Evolutionary conservation across 1,139 yeast species (phyloP).

Genomic region (Lodderomyces oxycetoniae): DNA sequence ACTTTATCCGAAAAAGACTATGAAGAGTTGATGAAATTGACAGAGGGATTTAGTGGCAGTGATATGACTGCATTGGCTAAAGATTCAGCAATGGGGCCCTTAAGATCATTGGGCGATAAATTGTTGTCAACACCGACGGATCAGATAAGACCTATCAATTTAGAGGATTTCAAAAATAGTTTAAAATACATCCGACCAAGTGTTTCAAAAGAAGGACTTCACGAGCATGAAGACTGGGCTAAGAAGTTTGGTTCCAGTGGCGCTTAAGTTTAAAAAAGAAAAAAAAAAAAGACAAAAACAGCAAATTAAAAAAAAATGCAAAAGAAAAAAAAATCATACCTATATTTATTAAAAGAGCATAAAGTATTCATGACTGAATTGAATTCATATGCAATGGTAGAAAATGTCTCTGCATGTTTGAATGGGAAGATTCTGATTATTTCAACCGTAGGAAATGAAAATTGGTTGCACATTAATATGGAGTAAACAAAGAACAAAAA

Average conservation of each 20-base stretch:
- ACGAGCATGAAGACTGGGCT: slow-evolving; percentile 86
- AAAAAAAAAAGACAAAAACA: not conserved
- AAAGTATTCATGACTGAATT: not conserved
- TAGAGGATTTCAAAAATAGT: slow-evolving; percentile 74
- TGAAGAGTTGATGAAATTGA: slow-evolving; percentile 52
- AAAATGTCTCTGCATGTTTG: no score
- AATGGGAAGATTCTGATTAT: no score
- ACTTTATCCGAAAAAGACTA: slow-evolving; percentile 62
- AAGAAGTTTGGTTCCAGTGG: slow-evolving; percentile 86
- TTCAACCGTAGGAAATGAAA: no score
- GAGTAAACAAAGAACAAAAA: not conserved
- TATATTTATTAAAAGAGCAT: no score
- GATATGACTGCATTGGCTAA: slow-evolving; percentile 94
- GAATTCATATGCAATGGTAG: no score
- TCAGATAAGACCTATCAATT: slow-evolving; percentile 72
- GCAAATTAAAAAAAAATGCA: not conserved
- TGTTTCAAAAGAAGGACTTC: slow-evolving; percentile 79
- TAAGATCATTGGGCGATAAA: slow-evolving; percentile 85
- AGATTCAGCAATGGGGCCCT: slow-evolving; percentile 98
- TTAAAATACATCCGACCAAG: slow-evolving; percentile 85
- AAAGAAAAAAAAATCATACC: not conserved
- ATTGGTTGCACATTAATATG: not conserved
- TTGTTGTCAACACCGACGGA: slow-evolving; percentile 81
- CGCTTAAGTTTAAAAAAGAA: slow-evolving; percentile 35
- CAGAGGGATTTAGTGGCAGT: slow-evolving; percentile 86